phyloP scores from a whole-genome alignment of 768 basidiomycete genomes.

The Boletus vermiculosoides region DNA sequence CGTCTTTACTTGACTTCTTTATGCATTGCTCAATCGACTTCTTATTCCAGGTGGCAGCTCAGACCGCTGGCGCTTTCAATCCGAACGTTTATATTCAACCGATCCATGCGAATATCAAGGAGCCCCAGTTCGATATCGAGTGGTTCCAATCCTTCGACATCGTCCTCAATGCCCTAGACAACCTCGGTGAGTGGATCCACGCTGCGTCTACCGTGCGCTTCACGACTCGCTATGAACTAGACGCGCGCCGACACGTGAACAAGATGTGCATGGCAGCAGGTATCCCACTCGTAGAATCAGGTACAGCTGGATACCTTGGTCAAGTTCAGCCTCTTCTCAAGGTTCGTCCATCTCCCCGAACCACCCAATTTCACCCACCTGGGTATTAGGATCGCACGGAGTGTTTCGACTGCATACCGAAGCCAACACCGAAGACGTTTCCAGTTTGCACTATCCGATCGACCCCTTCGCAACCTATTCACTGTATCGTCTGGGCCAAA shows the following conservation, averaged over 20 bases:
- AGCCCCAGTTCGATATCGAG: conserved; percentile 79
- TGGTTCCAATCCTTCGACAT: conserved; percentile 93
- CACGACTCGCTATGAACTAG: conserved; percentile 38
- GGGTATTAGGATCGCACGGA: conserved; percentile 72
- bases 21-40: neutral
- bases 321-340: conserved; percentile 94
- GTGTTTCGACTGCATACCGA: conserved; percentile 95
- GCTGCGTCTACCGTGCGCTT: neutral
- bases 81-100: conserved; percentile 85
- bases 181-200: conserved; percentile 65
- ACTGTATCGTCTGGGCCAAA: conserved; percentile 99
- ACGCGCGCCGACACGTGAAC: conserved; percentile 94
- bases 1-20: neutral
- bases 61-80: conserved; percentile 81
- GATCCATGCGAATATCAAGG: conserved; percentile 95
- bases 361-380: neutral
- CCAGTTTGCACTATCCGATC: conserved; percentile 98
- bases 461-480: conserved; percentile 95
- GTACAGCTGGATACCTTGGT: conserved; percentile 95
- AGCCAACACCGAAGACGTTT: conserved; percentile 90
- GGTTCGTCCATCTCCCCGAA: conserved; percentile 39
- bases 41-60: conserved; percentile 65
- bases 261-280: conserved; percentile 94
- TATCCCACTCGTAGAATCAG: conserved; percentile 91
- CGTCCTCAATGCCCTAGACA: conserved; percentile 94